phyloP scores from a whole-genome alignment of 768 basidiomycete genomes.

The Termitomyces sp. region DNA sequence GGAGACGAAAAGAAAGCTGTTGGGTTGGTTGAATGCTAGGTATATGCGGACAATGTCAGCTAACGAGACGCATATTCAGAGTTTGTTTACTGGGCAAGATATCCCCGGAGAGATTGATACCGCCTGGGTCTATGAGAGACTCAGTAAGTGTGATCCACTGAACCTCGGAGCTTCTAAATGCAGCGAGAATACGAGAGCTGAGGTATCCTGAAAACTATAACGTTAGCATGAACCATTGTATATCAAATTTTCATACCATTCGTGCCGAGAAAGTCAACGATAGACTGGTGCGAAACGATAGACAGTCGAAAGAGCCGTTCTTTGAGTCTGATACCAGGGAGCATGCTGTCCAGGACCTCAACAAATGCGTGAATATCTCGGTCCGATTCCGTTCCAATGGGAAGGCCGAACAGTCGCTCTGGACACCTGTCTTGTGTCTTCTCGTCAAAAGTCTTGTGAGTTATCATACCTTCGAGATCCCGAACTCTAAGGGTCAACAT shows the following conservation, averaged over 20 bases:
- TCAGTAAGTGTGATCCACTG: slow-evolving; percentile 39
- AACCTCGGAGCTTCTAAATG: slow-evolving; percentile 45
- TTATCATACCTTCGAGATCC: slow-evolving; percentile 29
- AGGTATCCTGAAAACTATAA: slow-evolving; percentile 37
- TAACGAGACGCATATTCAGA: slow-evolving; percentile 1
- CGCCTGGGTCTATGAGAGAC: slow-evolving; percentile 44
- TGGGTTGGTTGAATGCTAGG: slow-evolving; percentile 48
- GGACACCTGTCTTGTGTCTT: slow-evolving; percentile 3
- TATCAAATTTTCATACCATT: slow-evolving; percentile 24
- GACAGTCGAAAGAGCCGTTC: background rate
- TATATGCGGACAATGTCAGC: slow-evolving; percentile 3
- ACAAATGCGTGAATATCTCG: slow-evolving; percentile 35
- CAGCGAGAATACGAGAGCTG: slow-evolving; percentile 38
- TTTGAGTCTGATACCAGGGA: background rate
- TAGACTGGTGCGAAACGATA: slow-evolving; percentile 6
- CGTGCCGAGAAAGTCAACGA: slow-evolving; percentile 36
- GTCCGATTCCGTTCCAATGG: slow-evolving; percentile 22
- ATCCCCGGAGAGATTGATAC: slow-evolving; percentile 46
- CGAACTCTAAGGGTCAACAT: slow-evolving; percentile 18
- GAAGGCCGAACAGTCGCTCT: slow-evolving; percentile 38
- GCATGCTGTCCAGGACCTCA: slow-evolving; percentile 16
- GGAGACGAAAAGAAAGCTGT: slow-evolving; percentile 47
- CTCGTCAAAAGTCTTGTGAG: background rate
- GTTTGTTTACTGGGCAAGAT: slow-evolving; percentile 37
- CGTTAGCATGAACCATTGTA: background rate